These are phyloP conservation scores for Candida dajiaensis DNA, from an alignment of 805 yeast species.

Conservation along the genomic window DNA sequence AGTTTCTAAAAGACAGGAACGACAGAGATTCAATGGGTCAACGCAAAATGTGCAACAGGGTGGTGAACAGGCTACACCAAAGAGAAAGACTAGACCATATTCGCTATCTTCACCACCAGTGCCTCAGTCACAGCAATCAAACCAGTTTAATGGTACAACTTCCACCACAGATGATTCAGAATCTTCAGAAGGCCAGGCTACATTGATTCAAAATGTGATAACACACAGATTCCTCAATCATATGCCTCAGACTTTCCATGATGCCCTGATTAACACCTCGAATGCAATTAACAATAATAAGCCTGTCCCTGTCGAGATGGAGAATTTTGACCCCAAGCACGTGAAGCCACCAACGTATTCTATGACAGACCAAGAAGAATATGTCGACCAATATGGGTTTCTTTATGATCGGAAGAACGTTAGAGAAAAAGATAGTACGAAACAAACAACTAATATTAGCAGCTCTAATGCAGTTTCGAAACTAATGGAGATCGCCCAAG, in stretches of 20 bases:
- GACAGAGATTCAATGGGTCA: neutral
- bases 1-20: neutral
- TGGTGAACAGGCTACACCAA: constrained; percentile 2
- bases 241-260: constrained; percentile 20
- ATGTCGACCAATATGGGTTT: constrained; percentile 47
- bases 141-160: neutral
- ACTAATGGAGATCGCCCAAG: constrained; percentile 27
- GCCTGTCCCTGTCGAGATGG: constrained; percentile 38
- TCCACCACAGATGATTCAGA: neutral
- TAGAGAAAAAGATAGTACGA: constrained; percentile 12
- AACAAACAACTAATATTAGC: neutral
- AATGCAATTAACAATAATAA: neutral
- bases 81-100: constrained; percentile 16
- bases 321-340: constrained; percentile 25
- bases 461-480: constrained; percentile 10
- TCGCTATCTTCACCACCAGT: constrained; percentile 12
- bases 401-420: constrained; percentile 28
- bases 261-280: constrained; percentile 10
- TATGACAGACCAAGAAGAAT: constrained; percentile 7
- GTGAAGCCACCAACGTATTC: constrained; percentile 27
- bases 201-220: constrained; percentile 9
- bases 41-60: neutral
- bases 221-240: constrained; percentile 16
- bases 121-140: neutral
- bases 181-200: neutral